phyloP scores from a whole-genome alignment of 2,329 filamentous ascomycete genomes.

The Xylaria sp. region DNA sequence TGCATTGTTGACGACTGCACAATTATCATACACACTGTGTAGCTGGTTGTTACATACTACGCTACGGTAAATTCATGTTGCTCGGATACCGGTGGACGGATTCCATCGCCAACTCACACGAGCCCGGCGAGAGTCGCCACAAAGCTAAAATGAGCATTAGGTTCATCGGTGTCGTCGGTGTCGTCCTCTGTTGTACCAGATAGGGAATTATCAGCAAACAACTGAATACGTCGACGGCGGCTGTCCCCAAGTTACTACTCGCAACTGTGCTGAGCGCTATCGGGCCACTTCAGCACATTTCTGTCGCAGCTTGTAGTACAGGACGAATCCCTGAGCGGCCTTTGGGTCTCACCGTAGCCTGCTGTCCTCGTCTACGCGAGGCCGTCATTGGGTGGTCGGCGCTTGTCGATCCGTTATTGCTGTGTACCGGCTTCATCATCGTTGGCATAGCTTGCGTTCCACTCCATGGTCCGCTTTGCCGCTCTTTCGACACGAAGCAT shows the following conservation, averaged over 20 bases:
- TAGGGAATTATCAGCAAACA: conserved; percentile 26
- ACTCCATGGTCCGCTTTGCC: conserved; percentile 23
- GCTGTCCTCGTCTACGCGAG: conserved; percentile 44
- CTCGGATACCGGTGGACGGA: conserved; percentile 1
- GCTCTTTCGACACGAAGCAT: conserved; percentile 18
- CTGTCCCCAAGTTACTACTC: conserved; percentile 24
- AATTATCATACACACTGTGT: background rate
- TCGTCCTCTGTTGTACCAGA: conserved; percentile 24
- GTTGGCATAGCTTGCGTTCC: conserved; percentile 30
- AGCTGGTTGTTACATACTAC: background rate
- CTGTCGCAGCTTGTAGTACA: conserved; percentile 40
- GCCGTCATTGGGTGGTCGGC: conserved; percentile 42
- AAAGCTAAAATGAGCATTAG: conserved; percentile 15
- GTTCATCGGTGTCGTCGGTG: conserved; percentile 19
- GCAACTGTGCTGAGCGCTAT: conserved; percentile 27
- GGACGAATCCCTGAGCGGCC: conserved; percentile 27
- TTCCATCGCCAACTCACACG: conserved; percentile 2
- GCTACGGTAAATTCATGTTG: background rate
- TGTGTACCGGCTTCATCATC: conserved; percentile 34
- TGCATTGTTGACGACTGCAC: background rate
- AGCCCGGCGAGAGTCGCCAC: conserved; percentile 18
- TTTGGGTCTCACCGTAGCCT: conserved; percentile 38
- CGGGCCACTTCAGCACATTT: conserved; percentile 32
- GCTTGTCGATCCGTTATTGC: conserved; percentile 31
- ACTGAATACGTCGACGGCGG: conserved; percentile 4